A percentile compares a stretch with the other conserved stretches of the same genome.
Evolutionary conservation across 2,329 filamentous ascomycete genomes (phyloP).

Genomic region (Aureobasidium namibiae): DNA sequence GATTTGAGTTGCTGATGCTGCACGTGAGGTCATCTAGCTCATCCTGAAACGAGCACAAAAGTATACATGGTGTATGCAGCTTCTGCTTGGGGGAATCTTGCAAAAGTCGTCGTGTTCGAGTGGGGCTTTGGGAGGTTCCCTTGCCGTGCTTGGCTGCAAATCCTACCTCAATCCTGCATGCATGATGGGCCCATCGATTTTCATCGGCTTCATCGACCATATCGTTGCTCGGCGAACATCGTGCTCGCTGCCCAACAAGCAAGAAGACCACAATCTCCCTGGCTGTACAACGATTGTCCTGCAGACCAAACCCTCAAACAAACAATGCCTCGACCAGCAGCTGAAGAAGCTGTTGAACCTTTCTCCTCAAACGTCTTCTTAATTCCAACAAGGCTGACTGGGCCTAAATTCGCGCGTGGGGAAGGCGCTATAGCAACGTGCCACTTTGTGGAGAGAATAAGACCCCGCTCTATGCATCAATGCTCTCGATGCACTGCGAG

Average conservation of each 20-base stretch:
- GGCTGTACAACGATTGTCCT: neutral
- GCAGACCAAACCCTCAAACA: neutral
- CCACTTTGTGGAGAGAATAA: constrained; percentile 8
- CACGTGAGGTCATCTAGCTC: neutral
- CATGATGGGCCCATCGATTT: neutral
- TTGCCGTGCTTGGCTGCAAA: neutral
- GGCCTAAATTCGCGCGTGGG: constrained; percentile 2
- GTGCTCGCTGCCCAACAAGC: neutral
- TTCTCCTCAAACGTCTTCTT: neutral
- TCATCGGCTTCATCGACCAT: constrained; percentile 1
- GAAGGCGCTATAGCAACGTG: neutral
- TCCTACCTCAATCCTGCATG: neutral
- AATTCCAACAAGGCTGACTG: constrained; percentile 4
- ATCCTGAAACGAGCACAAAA: neutral
- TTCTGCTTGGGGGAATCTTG: neutral
- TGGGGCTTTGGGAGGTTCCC: neutral
- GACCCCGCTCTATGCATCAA: constrained; percentile 2
- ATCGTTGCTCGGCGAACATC: constrained; percentile 3
- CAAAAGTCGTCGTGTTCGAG: constrained; percentile 5
- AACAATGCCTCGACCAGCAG: neutral
- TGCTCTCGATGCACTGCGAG: neutral
- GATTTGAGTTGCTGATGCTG: neutral
- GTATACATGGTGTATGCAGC: neutral
- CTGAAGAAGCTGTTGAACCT: neutral
- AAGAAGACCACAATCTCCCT: neutral